A percentile compares a stretch with the other conserved stretches of the same genome.
Conservation (phyloP, 192 early-diverging fungal species). For the Helicostylum pulchrum region DNA sequence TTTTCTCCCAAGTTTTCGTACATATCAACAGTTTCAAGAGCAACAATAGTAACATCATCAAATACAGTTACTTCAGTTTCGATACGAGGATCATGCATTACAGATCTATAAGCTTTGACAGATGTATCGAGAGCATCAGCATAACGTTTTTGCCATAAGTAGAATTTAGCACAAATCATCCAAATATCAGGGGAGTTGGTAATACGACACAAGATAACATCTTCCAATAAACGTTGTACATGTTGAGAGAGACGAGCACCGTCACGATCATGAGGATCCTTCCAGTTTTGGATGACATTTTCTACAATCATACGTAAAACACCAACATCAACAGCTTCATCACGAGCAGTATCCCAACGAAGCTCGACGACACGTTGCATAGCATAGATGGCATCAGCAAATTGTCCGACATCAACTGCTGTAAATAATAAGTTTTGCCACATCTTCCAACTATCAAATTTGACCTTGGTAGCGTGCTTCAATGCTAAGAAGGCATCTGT, state of each 20-base stretch:
- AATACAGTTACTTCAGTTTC: conserved; percentile 70
- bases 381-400: conserved; percentile 80
- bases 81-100: conserved; percentile 74
- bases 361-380: conserved; percentile 80
- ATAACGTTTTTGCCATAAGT: conserved; percentile 61
- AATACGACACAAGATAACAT: conserved; percentile 73
- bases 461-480: conserved; percentile 74
- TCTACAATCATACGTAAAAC: conserved; percentile 71
- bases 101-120: conserved; percentile 79
- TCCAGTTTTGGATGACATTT: conserved; percentile 55
- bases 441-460: conserved; percentile 83
- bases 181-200: conserved; percentile 73
- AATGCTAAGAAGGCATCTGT: conserved; percentile 79
- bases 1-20: conserved; percentile 75
- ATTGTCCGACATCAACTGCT: conserved; percentile 73
- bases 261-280: conserved; percentile 51
- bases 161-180: conserved; percentile 74
- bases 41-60: conserved; percentile 62
- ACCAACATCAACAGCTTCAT: conserved; percentile 77
- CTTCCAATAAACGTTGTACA: conserved; percentile 63
- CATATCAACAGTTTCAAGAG: conserved; percentile 73
- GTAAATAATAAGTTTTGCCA: conserved; percentile 92
- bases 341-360: conserved; percentile 64
- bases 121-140: conserved; percentile 72
- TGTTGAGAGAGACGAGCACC: conserved; percentile 45